Conservation (phyloP, 352 stramenopile genomes). For the Pythium periplocum region DNA sequence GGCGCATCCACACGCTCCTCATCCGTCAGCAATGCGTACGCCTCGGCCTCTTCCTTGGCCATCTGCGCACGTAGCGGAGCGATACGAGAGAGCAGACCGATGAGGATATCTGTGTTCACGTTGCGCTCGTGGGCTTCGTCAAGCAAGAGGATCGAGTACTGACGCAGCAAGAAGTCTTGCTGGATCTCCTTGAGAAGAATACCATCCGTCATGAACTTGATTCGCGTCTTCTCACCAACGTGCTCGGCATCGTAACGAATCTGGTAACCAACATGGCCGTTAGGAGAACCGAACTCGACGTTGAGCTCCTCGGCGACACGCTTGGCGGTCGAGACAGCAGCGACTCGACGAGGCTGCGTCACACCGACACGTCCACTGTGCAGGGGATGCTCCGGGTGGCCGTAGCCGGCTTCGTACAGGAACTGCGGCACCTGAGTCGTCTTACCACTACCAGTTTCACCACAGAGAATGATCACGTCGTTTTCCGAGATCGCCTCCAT, state of each 20-base stretch:
- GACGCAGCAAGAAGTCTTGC: slow-evolving; percentile 68
- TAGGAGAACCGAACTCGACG: slow-evolving; percentile 51
- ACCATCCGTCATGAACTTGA: slow-evolving; percentile 99
- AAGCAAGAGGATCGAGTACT: slow-evolving; percentile 82
- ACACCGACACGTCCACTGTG: slow-evolving; percentile 88
- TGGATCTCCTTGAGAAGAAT: slow-evolving; percentile 98
- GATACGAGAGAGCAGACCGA: slow-evolving; percentile 93
- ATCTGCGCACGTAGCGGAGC: slow-evolving; percentile 91
- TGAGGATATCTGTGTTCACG: slow-evolving; percentile 95
- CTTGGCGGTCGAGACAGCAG: slow-evolving; percentile 97
- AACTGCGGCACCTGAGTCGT: slow-evolving; percentile 98
- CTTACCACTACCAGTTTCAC: slow-evolving; percentile 98
- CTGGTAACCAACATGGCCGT: slow-evolving; percentile 93
- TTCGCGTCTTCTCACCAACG: slow-evolving; percentile 81
- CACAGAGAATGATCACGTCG: slow-evolving; percentile 97
- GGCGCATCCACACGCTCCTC: slow-evolving; percentile 33
- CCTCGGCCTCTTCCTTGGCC: slow-evolving; percentile 59
- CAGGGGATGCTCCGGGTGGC: slow-evolving; percentile 43
- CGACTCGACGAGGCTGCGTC: slow-evolving; percentile 97
- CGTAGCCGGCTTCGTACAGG: slow-evolving; percentile 94
- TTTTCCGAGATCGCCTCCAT: slow-evolving; percentile 95
- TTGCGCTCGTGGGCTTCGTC: slow-evolving; percentile 98
- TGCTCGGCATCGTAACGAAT: slow-evolving; percentile 97
- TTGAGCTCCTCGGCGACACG: slow-evolving; percentile 97
- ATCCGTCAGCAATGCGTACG: slow-evolving; percentile 33